Conservation (phyloP, 441 rosid genomes). For the Capsella rubella region DNA sequence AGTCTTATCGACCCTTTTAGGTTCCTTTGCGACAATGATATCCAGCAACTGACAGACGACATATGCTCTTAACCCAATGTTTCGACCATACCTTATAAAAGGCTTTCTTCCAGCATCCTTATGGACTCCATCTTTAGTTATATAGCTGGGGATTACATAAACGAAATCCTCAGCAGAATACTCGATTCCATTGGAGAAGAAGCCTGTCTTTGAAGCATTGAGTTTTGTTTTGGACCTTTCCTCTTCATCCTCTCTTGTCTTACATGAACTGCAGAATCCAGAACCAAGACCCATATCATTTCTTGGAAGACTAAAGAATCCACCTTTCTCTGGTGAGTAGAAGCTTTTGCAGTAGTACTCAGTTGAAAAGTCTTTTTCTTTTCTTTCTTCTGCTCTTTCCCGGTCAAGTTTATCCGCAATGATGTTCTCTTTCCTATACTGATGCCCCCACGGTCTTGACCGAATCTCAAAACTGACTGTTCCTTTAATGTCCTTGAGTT, state of each 20-base stretch:
- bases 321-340: conserved; percentile 87
- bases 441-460: conserved; percentile 79
- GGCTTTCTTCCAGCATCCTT: conserved; percentile 36
- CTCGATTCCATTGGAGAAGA: conserved; percentile 52
- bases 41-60: conserved; percentile 76
- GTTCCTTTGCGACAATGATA: conserved; percentile 48
- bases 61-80: conserved; percentile 73
- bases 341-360: conserved; percentile 84
- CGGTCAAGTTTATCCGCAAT: conserved; percentile 59
- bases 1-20: conserved; percentile 19
- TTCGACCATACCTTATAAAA: conserved; percentile 67
- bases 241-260: conserved; percentile 50
- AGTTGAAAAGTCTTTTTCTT: conserved; percentile 61
- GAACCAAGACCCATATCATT: conserved; percentile 63
- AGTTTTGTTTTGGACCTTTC: conserved; percentile 50
- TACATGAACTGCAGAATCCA: conserved; percentile 75
- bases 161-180: conserved; percentile 65
- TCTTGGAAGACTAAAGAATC: conserved; percentile 69
- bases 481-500: conserved; percentile 62
- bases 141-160: conserved; percentile 57
- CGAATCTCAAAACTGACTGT: conserved; percentile 54
- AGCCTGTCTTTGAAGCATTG: conserved; percentile 49
- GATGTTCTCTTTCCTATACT: conserved; percentile 50
- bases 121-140: conserved; percentile 44
- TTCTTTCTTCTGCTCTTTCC: conserved; percentile 73